These are phyloP conservation scores for Psophocarpus tetragonolobus DNA, from an alignment of 306 rosid genomes.

Conservation along the genomic window DNA sequence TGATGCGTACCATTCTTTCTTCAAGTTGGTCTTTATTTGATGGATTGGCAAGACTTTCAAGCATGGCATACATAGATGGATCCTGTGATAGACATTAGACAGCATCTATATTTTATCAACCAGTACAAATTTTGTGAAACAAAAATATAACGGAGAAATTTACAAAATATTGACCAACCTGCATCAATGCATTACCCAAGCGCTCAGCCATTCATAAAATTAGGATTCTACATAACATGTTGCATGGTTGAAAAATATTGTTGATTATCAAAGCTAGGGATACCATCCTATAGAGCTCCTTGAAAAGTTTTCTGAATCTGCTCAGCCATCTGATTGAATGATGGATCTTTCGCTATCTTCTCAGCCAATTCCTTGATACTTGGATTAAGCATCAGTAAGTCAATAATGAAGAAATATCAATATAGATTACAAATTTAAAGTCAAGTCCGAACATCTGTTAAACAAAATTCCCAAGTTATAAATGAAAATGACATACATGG, in stretches of 20 bases:
- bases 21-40: constrained; percentile 86
- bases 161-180: constrained; percentile 60
- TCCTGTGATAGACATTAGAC: constrained; percentile 72
- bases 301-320: constrained; percentile 93
- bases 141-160: not conserved
- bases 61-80: constrained; percentile 87
- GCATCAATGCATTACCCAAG: constrained; percentile 89
- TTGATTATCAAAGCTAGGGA: constrained; percentile 85
- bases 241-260: constrained; percentile 87
- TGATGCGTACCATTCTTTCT: constrained; percentile 93
- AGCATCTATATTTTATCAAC: constrained; percentile 19
- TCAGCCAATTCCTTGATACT: constrained; percentile 96
- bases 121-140: constrained; percentile 9
- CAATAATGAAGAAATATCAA: not conserved
- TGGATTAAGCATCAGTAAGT: constrained; percentile 56
- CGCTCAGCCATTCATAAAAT: constrained; percentile 99
- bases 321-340: constrained; percentile 98
- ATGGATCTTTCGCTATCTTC: constrained; percentile 92
- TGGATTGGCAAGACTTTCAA: constrained; percentile 82
- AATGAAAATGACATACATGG: too few species aligned
- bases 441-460: constrained; percentile 16
- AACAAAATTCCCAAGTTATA: too few species aligned
- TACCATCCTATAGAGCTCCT: constrained; percentile 60
- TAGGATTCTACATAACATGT: constrained; percentile 98
- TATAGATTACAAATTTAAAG: not conserved